Conservation (phyloP, 176 grass and related monocot species). For the Carex pumila region DNA sequence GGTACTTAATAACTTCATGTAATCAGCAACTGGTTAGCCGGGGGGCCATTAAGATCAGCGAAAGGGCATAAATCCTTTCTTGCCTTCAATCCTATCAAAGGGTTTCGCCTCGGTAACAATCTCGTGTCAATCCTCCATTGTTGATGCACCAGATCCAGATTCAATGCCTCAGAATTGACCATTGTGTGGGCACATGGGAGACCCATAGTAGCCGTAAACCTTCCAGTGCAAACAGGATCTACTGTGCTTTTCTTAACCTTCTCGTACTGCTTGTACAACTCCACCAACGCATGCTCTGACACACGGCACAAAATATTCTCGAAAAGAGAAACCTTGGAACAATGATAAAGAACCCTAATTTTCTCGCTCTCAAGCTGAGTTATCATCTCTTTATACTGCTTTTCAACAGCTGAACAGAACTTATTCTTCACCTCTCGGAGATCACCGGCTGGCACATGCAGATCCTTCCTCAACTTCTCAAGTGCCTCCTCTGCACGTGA, state of each 20-base stretch:
- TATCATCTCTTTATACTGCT: slow-evolving; percentile 10
- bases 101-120: background rate
- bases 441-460: background rate
- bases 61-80: slow-evolving; percentile 5
- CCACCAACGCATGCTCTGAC: slow-evolving; percentile 18
- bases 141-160: slow-evolving; percentile 5
- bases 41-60: background rate
- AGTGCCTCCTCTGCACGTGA: slow-evolving; percentile 5
- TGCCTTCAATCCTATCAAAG: slow-evolving; percentile 4
- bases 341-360: slow-evolving; percentile 21
- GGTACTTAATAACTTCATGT: background rate
- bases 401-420: slow-evolving; percentile 9
- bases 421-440: slow-evolving; percentile 18
- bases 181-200: slow-evolving; percentile 19
- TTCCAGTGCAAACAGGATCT: slow-evolving; percentile 14
- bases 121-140: slow-evolving; percentile 20
- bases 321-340: slow-evolving; percentile 21
- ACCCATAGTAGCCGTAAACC: slow-evolving; percentile 24
- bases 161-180: background rate
- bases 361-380: slow-evolving; percentile 19
- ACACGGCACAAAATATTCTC: slow-evolving; percentile 11
- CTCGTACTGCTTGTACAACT: slow-evolving; percentile 17
- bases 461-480: slow-evolving; percentile 10
- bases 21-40: background rate
- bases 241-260: slow-evolving; percentile 9